phyloP scores from a whole-genome alignment of 805 yeast species.

The Cephaloascus fragrans region DNA sequence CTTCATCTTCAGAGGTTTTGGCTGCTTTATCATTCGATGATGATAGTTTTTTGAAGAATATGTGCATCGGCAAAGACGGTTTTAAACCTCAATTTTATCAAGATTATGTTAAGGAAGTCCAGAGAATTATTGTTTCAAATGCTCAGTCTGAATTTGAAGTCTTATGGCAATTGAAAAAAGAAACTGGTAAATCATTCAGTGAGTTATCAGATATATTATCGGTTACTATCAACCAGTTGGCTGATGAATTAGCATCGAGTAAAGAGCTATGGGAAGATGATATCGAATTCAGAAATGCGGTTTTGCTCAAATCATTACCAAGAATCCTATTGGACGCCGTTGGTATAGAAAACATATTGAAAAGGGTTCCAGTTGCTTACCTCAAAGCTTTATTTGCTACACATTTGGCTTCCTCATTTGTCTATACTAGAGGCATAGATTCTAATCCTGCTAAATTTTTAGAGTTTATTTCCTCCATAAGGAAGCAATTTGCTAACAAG shows the following conservation, averaged over 20 bases:
- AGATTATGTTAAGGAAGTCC: conserved; percentile 79
- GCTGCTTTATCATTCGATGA: conserved; percentile 92
- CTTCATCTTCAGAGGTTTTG: conserved; percentile 89
- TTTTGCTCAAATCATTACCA: conserved; percentile 74
- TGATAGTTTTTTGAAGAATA: conserved; percentile 64
- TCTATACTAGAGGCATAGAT: conserved; percentile 71
- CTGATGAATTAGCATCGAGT: conserved; percentile 76
- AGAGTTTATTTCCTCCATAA: conserved; percentile 53
- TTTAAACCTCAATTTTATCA: conserved; percentile 66
- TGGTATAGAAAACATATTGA: conserved; percentile 58
- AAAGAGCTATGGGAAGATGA: conserved; percentile 83
- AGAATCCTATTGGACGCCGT: conserved; percentile 53
- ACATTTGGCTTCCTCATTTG: conserved; percentile 74
- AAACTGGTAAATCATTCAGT: conserved; percentile 53
- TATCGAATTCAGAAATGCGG: conserved; percentile 60
- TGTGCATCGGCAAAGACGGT: conserved; percentile 56
- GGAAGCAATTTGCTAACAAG: conserved; percentile 22
- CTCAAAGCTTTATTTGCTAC: conserved; percentile 84
- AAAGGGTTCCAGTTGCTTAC: conserved; percentile 80
- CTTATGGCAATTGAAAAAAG: conserved; percentile 67
- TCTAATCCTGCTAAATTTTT: conserved; percentile 73
- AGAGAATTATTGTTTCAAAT: conserved; percentile 60
- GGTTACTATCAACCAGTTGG: conserved; percentile 71
- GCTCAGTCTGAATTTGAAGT: conserved; percentile 82
- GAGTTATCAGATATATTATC: conserved; percentile 79